Base-by-base conservation (phyloP, 2,329 filamentous ascomycete species). In the Colletotrichum liriopes region DNA sequence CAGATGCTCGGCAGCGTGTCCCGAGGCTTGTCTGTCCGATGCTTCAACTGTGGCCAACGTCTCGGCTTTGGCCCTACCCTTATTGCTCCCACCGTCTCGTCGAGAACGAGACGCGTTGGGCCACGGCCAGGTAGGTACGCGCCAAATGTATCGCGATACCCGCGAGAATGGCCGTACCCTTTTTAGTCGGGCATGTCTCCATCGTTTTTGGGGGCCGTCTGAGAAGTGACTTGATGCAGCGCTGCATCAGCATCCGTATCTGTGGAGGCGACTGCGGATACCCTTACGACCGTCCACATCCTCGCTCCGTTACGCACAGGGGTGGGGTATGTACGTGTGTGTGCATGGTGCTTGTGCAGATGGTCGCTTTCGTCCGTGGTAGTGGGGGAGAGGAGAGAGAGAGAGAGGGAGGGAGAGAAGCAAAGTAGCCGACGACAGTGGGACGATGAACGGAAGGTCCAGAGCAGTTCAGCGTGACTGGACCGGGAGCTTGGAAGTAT, bases 161-260 rank as follows among this genome's bases (percentile, higher is more conserved):
- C 64, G 59, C 66, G 47, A 64, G 56, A 54, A 66, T 32, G 39
- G 39, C 45, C 43, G 51, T 41, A n/a, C 47, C 63, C 23, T 66
- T 35, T 35, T 18, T 37, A 35, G 41, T 9, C 37, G 8, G 35
- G 3, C 35, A 23, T 51, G 45, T 49, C 51, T 37, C 69, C 65
- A 64, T 59, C 43, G n/a, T 51, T 69, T 54, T 72, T 69, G 69
- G 69, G 69, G 65, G 69, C 65, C 29, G 65, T 39, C 37, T 55
- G 51, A 54, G 23, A 47, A 64, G 47, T 45, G 20, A 67, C 51
- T 43, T 41, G 60, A 49, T 37, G 45, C 43, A 35, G 39, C 63
- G 55, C 45, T 56, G 58, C 68, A 67, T 68, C 68, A 58, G 29
- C 43, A 47, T 55, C 39, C 35, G 35, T 43, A 37, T 41, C 49